Evolutionary conservation across 225 moss, liverwort and hornwort species (phyloP), one percentile per base, ranked within the genome.

Genomic region (Rhytidiadelphus loreus): DNA sequence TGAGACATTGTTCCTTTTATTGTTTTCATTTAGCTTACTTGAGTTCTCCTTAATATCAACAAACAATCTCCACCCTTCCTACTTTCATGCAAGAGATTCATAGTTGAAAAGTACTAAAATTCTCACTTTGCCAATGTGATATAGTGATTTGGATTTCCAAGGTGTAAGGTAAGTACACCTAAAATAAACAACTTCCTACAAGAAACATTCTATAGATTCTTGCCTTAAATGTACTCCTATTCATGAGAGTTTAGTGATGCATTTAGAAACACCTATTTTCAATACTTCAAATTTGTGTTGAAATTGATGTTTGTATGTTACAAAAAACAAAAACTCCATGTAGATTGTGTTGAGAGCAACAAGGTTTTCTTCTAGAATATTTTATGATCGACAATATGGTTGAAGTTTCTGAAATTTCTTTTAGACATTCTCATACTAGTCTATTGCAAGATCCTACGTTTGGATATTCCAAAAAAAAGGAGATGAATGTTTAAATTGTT

Each of bases 161-260:
- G 6, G 1, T 22, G 4, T 11, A 22, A 37, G 12, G 3, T n/a
- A n/a, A 23, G 4, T 23, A 23, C 13, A 68, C 7, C 22, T 22
- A n/a, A 22, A 68, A n/a, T 2, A n/a, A n/a, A n/a, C 4, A 68
- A 4, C 22, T 19, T n/a, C 2, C 22, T 68, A 68, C n/a, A 11
- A 21, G 1, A 0, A 0, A 4, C 4, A 22, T 39, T n/a, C 12
- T 4, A 7, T 0, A 23, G 1, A 39, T 39, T 39, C 13, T 69
- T 39, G 39, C 12, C 23, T 22, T 23, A 11, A 39, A 69, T 69
- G 0, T 23, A 39, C 23, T 33, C 5, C 6, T 37, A 66, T 37
- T 66, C 6, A 65, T 37, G 1, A 65, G 3, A 37, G 11, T 21
- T 20, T 66, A 22, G 3, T 21, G 7, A n/a, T n/a, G 2, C 0